These are phyloP conservation scores for Boletus sensibilis DNA, from an alignment of 768 basidiomycete genomes.

Conservation along the genomic window DNA sequence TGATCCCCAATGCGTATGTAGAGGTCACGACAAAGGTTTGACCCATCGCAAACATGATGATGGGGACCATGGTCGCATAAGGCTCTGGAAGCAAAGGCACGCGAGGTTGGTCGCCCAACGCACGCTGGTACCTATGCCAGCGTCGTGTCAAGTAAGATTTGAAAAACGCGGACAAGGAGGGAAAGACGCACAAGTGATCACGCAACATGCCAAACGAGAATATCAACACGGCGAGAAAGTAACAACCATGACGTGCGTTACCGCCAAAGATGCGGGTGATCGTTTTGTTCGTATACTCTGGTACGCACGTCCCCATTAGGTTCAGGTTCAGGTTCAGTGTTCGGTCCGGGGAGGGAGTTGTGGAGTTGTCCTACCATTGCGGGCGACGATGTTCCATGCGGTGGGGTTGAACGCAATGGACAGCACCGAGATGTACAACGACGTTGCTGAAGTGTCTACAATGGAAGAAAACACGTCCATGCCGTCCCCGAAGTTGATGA, in stretches of 20 bases:
- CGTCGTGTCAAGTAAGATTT: not conserved
- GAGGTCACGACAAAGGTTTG: conserved; percentile 86
- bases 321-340: not conserved
- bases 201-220: conserved; percentile 84
- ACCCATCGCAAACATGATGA: conserved; percentile 63
- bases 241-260: conserved; percentile 73
- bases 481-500: not conserved
- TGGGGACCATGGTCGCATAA: conserved; percentile 57
- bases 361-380: conserved; percentile 62
- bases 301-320: not conserved
- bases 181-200: conserved; percentile 69
- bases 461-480: conserved; percentile 32
- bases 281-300: conserved; percentile 82
- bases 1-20: conserved; percentile 88
- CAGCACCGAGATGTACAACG: conserved; percentile 63
- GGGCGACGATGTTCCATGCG: conserved; percentile 94
- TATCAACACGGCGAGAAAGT: conserved; percentile 81
- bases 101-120: conserved; percentile 74
- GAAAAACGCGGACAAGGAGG: too few species aligned
- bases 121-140: conserved; percentile 63
- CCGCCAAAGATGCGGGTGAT: conserved; percentile 83
- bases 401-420: conserved; percentile 88
- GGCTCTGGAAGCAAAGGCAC: conserved; percentile 64
- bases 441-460: conserved; percentile 63
- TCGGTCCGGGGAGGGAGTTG: not conserved